Evolutionary conservation across 2,329 filamentous ascomycete genomes (phyloP).

Genomic region (Colletotrichum incanum): DNA sequence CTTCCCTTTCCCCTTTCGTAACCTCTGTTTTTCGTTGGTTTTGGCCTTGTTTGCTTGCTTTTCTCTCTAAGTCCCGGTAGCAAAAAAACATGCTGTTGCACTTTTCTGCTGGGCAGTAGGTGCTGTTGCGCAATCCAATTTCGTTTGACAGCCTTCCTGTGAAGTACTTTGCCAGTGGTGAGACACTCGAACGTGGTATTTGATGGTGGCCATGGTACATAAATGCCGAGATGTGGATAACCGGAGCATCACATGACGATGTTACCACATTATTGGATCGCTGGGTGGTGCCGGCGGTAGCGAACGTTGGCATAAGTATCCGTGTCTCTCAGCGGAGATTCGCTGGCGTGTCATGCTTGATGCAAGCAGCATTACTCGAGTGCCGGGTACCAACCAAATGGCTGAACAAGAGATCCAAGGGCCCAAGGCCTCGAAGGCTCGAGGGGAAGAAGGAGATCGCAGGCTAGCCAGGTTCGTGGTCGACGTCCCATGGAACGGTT

Average conservation of each 20-base stretch:
- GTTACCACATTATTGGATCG: slow-evolving; percentile 31
- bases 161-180: not conserved
- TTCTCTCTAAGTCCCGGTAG: slow-evolving; percentile 6
- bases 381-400: slow-evolving; percentile 5
- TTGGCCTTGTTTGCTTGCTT: slow-evolving; percentile 19
- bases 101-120: slow-evolving; percentile 1
- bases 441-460: slow-evolving; percentile 19
- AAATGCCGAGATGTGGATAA: slow-evolving; percentile 22
- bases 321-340: not conserved
- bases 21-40: not conserved
- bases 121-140: slow-evolving; percentile 9
- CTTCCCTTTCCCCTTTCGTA: slow-evolving; percentile 10
- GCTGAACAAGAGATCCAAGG: not conserved
- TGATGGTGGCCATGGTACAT: slow-evolving; percentile 7
- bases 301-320: not conserved
- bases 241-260: slow-evolving; percentile 9
- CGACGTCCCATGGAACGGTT: slow-evolving; percentile 16
- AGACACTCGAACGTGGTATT: not conserved
- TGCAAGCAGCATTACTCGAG: slow-evolving; percentile 4
- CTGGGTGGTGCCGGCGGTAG: not conserved
- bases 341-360: slow-evolving; percentile 4
- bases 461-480: slow-evolving; percentile 24
- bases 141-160: slow-evolving; percentile 1
- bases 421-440: not conserved
- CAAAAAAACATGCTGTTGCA: slow-evolving; percentile 13